These are phyloP conservation scores for Silene uniflora DNA, from an alignment of 148 eudicot genomes.

Conservation along the genomic window DNA sequence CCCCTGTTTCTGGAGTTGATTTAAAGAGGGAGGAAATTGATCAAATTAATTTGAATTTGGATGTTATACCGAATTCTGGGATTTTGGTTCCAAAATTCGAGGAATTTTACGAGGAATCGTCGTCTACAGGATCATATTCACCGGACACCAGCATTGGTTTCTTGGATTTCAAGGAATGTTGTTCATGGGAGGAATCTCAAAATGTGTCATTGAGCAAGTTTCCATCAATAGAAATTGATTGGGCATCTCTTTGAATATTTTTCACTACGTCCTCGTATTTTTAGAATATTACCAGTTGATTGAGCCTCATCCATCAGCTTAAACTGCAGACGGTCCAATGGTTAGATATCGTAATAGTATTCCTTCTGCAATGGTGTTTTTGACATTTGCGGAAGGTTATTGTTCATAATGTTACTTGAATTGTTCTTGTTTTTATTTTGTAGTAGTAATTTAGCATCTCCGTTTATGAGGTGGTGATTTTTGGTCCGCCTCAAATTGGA, in stretches of 20 bases:
- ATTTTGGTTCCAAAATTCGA: conserved; percentile 10
- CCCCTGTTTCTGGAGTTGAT: conserved; percentile 10
- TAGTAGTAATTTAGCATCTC: neutral
- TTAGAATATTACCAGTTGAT: neutral
- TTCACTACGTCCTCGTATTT: neutral
- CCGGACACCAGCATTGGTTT: conserved; percentile 12
- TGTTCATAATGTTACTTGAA: neutral
- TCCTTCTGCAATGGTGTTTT: conserved; percentile 21
- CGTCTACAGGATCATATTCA: conserved; percentile 11
- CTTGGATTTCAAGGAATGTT: conserved; percentile 24
- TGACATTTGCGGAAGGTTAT: conserved; percentile 19
- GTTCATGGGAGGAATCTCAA: conserved; percentile 23
- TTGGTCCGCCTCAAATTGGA: conserved; percentile 3
- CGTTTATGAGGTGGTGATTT: conserved; percentile 21
- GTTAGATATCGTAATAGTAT: neutral
- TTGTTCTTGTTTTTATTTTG: neutral
- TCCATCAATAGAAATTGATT: conserved; percentile 35
- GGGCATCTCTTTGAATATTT: conserved; percentile 24
- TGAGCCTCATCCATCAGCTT: no score
- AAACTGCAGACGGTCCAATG: no score
- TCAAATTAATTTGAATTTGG: neutral
- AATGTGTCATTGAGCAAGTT: conserved; percentile 19
- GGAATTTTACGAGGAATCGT: neutral
- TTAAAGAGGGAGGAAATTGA: neutral
- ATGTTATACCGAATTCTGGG: neutral